phyloP scores from a whole-genome alignment of 2,329 filamentous ascomycete genomes.

The Colletotrichum sp. region DNA sequence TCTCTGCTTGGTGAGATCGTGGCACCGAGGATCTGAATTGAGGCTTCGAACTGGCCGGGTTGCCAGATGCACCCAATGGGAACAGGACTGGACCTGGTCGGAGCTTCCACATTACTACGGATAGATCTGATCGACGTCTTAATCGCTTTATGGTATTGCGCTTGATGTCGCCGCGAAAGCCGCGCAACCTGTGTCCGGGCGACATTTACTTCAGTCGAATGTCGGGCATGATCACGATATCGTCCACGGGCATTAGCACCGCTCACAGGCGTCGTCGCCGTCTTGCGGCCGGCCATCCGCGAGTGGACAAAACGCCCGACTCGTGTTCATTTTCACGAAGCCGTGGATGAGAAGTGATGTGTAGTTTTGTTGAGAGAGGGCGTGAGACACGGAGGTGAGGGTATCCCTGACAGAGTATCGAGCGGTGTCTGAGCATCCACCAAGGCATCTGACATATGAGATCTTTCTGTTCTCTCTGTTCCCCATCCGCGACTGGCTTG shows the following conservation, averaged over 20 bases:
- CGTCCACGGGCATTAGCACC: neutral
- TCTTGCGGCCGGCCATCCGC: neutral
- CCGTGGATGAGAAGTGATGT: slow-evolving; percentile 8
- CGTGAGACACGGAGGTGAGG: slow-evolving; percentile 3
- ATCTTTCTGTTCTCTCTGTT: neutral
- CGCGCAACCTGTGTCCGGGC: neutral
- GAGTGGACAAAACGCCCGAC: neutral
- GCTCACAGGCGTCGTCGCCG: neutral
- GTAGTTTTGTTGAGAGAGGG: neutral
- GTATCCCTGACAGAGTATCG: neutral
- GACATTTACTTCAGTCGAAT: neutral
- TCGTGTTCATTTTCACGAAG: neutral
- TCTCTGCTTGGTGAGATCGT: slow-evolving; percentile 1
- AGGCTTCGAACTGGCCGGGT: neutral
- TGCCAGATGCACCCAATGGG: neutral
- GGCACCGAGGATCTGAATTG: slow-evolving; percentile 10
- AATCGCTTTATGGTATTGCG: neutral
- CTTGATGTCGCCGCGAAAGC: neutral
- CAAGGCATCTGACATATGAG: slow-evolving; percentile 10
- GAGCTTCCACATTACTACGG: neutral
- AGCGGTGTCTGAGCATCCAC: slow-evolving; percentile 11
- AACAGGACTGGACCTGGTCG: neutral
- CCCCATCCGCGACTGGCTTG: neutral
- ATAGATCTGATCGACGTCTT: slow-evolving; percentile 1
- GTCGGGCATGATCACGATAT: neutral